phyloP scores from a whole-genome alignment of 108 stramenopile genomes.

The Cylindrotheca closterium region DNA sequence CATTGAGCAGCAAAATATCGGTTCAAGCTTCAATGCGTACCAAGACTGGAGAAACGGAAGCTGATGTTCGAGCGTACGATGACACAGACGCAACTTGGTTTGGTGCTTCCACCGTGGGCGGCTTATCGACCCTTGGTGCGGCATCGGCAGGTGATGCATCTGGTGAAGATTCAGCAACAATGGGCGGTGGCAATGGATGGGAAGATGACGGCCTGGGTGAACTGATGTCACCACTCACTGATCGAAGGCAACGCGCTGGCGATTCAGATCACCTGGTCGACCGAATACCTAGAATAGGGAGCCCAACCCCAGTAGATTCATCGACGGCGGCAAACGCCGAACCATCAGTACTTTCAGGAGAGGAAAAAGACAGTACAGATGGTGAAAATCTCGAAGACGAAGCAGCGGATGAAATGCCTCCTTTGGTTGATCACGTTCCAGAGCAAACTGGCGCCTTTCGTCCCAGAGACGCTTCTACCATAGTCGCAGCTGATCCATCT shows the following conservation, averaged over 20 bases:
- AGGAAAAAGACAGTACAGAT: conserved; percentile 7
- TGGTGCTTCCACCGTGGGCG: conserved; percentile 35
- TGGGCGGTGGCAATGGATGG: conserved; percentile 22
- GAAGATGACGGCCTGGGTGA: conserved; percentile 27
- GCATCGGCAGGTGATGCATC: conserved; percentile 11
- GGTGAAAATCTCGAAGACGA: conserved; percentile 16
- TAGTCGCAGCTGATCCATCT: conserved; percentile 49
- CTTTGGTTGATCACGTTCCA: conserved; percentile 49
- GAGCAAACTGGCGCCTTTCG: conserved; percentile 31
- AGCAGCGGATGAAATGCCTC: conserved; percentile 16
- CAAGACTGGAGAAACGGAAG: conserved; percentile 4
- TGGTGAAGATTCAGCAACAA: conserved; percentile 1
- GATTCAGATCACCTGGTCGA: conserved; percentile 21
- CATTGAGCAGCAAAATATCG: not conserved
- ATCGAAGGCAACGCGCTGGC: not conserved
- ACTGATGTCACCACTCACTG: conserved; percentile 14
- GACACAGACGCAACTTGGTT: conserved; percentile 26
- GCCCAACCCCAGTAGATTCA: conserved; percentile 9
- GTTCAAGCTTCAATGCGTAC: conserved; percentile 23
- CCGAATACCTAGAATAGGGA: conserved; percentile 20
- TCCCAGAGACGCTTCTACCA: conserved; percentile 39
- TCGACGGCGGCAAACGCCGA: conserved; percentile 23
- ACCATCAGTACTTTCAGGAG: conserved; percentile 30
- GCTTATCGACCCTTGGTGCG: conserved; percentile 20
- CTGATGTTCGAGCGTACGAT: conserved; percentile 13